These are phyloP conservation scores for Tricholoma sp. DNA, from an alignment of 768 basidiomycete genomes.

Conservation along the genomic window DNA sequence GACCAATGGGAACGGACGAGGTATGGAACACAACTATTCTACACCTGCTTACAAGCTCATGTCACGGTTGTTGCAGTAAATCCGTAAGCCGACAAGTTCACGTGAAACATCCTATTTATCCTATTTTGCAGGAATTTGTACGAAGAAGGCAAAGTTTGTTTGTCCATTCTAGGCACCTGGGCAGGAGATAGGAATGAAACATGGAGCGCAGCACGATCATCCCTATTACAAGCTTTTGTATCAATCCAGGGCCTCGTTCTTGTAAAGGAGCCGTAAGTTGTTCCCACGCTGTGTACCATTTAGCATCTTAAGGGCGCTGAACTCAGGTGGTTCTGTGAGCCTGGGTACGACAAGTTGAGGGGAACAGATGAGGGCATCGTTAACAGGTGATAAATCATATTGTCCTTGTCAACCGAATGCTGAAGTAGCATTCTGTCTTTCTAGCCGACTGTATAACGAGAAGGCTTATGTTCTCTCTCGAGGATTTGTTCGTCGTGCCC, in stretches of 20 bases:
- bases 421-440: conserved; percentile 2
- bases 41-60: background rate
- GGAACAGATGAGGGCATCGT: conserved; percentile 88
- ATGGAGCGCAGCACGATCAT: conserved; percentile 83
- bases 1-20: conserved; percentile 92
- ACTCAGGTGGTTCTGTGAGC: conserved; percentile 83
- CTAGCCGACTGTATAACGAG: conserved; percentile 88
- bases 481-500: conserved; percentile 84
- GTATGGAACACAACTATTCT: conserved; percentile 29
- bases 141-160: conserved; percentile 92
- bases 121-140: conserved; percentile 66
- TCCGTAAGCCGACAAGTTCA: conserved; percentile 47
- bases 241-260: conserved; percentile 93
- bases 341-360: conserved; percentile 87
- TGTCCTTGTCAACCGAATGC: background rate
- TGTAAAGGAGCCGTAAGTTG: conserved; percentile 83
- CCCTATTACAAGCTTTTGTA: conserved; percentile 86
- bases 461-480: conserved; percentile 90
- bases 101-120: background rate
- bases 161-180: conserved; percentile 92
- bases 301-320: background rate
- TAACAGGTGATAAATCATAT: conserved; percentile 54
- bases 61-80: conserved; percentile 55
- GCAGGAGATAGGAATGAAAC: conserved; percentile 82
- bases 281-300: background rate